These are phyloP conservation scores for Angophora floribunda DNA, from an alignment of 345 rosid species.

Conservation along the genomic window DNA sequence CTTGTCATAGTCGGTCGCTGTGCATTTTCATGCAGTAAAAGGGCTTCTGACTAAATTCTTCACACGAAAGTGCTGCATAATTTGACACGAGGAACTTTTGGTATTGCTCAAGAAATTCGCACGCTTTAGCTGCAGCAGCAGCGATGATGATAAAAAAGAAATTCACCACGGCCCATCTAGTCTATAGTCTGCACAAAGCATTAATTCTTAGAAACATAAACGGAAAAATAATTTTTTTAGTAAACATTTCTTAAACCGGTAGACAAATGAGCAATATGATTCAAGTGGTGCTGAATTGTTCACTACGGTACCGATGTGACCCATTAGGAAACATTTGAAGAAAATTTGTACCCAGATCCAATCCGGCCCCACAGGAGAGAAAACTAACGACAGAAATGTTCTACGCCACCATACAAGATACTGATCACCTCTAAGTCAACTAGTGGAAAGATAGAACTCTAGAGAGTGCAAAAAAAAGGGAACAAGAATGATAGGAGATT, in stretches of 20 bases:
- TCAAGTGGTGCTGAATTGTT: not conserved
- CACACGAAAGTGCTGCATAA: not conserved
- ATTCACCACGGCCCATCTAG: not conserved
- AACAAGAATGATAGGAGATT: not conserved
- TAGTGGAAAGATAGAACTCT: not conserved
- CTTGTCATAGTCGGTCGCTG: not conserved
- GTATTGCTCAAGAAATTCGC: not conserved
- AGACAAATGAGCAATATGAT: not conserved
- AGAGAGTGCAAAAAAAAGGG: rapidly evolving
- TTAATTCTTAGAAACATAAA: not conserved
- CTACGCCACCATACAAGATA: not conserved
- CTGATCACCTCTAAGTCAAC: not conserved
- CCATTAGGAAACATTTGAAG: not conserved
- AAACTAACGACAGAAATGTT: not conserved
- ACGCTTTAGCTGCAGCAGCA: not conserved
- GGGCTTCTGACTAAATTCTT: not conserved
- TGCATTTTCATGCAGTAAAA: not conserved
- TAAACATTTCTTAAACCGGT: not conserved
- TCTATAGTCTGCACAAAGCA: not conserved
- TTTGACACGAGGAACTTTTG: not conserved
- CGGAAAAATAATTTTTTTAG: not conserved
- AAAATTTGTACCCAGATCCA: not conserved
- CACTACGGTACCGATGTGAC: not conserved
- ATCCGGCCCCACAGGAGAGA: not conserved
- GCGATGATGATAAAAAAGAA: not conserved